Percentiles rank a stretch among this genome's conserved stretches.
phyloP scores from a whole-genome alignment of 2,329 filamentous ascomycete species.

The Furcasterigmium sp. region DNA sequence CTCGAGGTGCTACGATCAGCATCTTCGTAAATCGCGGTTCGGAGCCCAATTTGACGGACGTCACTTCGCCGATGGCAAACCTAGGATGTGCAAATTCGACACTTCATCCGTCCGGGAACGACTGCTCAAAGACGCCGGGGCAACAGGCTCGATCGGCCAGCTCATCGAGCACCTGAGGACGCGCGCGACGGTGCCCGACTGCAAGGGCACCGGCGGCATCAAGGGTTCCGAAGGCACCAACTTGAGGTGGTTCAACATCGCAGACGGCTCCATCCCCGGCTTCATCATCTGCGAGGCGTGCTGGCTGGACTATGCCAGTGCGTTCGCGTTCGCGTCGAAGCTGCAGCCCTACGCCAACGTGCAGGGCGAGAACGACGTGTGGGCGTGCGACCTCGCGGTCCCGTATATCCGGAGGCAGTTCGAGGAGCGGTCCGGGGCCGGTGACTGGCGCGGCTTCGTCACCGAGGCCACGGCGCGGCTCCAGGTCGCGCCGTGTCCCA shows the following conservation, averaged over 20 bases:
- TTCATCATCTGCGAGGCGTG: slow-evolving; percentile 33
- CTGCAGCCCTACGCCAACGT: slow-evolving; percentile 18
- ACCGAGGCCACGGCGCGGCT: slow-evolving; percentile 21
- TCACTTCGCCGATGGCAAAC: slow-evolving; percentile 17
- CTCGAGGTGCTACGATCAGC: slow-evolving; percentile 29
- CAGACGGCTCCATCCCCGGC: slow-evolving; percentile 19
- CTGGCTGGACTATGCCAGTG: slow-evolving; percentile 24
- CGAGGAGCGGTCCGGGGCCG: slow-evolving; percentile 13
- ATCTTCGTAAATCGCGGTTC: slow-evolving; percentile 25
- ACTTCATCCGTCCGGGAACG: slow-evolving; percentile 22
- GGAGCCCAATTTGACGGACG: too few relatives aligned
- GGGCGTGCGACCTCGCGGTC: slow-evolving; percentile 28
- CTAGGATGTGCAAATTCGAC: slow-evolving; percentile 28
- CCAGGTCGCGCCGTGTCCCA: slow-evolving; percentile 20
- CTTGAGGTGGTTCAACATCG: slow-evolving; percentile 27
- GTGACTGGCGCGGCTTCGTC: slow-evolving; percentile 24
- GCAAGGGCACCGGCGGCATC: slow-evolving; percentile 18
- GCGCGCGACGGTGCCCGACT: slow-evolving; percentile 18
- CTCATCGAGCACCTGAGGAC: slow-evolving; percentile 22
- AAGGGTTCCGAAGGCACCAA: slow-evolving; percentile 15
- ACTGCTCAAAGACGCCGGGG: slow-evolving; percentile 22
- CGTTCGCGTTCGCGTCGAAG: slow-evolving; percentile 19
- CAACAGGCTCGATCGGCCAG: slow-evolving; percentile 18
- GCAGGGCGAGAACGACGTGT: slow-evolving; percentile 21
- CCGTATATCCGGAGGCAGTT: slow-evolving; percentile 24